A percentile compares a stretch with the other conserved stretches of the same genome.
These are phyloP conservation scores for Sporothrix dimorphospora DNA, from an alignment of 2,329 filamentous ascomycete species.

Conservation along the genomic window DNA sequence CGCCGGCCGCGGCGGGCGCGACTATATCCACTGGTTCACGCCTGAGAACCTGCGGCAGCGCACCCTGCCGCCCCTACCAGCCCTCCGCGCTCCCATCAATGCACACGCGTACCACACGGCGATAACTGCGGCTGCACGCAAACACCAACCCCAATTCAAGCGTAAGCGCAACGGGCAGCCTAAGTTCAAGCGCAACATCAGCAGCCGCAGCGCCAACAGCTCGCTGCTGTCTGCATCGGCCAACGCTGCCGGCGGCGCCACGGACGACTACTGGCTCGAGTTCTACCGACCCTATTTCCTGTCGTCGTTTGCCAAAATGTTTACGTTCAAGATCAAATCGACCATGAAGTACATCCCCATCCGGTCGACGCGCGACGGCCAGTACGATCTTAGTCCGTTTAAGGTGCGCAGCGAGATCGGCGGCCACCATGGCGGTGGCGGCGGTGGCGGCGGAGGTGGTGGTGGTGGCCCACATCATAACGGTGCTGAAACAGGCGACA, in stretches of 20 bases:
- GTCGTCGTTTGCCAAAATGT: slow-evolving; percentile 90
- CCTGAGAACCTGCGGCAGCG: slow-evolving; percentile 69
- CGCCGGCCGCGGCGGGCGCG: slow-evolving; percentile 36
- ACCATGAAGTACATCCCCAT: slow-evolving; percentile 82
- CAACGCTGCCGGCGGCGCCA: slow-evolving; percentile 58
- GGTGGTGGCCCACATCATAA: no score
- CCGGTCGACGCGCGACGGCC: slow-evolving; percentile 70
- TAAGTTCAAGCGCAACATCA: not conserved
- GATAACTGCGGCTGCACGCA: not conserved
- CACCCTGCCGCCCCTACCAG: slow-evolving; percentile 53
- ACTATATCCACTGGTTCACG: slow-evolving; percentile 91
- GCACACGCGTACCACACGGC: slow-evolving; percentile 42
- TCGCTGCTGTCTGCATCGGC: slow-evolving; percentile 37
- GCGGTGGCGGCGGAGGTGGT: not conserved
- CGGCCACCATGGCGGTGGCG: slow-evolving; percentile 71
- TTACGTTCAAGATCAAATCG: slow-evolving; percentile 89
- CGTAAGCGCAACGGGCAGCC: slow-evolving; percentile 20
- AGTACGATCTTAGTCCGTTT: slow-evolving; percentile 87
- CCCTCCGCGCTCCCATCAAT: slow-evolving; percentile 48
- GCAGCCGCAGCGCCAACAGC: slow-evolving; percentile 13
- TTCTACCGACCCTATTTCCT: slow-evolving; percentile 89
- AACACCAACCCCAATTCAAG: slow-evolving; percentile 16
- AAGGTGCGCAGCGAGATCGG: slow-evolving; percentile 66
- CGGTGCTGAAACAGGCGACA: slow-evolving; percentile 58
- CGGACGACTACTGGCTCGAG: slow-evolving; percentile 96